Percentiles rank a stretch among this genome's conserved stretches.
Conservation (phyloP, 805 yeast genomes). For the Babjeviella inositovora region DNA sequence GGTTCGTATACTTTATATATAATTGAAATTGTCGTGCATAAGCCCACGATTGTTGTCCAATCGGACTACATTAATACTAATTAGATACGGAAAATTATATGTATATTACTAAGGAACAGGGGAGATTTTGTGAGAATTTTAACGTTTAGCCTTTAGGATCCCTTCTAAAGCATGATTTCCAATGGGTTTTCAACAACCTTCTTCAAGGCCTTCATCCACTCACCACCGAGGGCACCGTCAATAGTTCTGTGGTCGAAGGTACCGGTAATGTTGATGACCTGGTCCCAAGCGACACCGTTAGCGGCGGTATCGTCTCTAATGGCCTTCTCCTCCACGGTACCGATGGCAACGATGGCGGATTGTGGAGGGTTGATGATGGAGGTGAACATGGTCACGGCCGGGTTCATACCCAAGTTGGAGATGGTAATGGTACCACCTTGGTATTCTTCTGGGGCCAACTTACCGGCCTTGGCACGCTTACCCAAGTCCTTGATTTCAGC, state of each 20-base stretch:
- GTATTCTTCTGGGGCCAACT: slow-evolving; percentile 90
- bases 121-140: no score
- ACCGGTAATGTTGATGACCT: slow-evolving; percentile 83
- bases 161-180: slow-evolving; percentile 65
- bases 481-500: slow-evolving; percentile 81
- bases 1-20: no score
- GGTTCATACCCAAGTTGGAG: slow-evolving; percentile 98
- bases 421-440: slow-evolving; percentile 99
- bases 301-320: slow-evolving; percentile 85
- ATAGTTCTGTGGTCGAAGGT: slow-evolving; percentile 96
- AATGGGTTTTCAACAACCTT: slow-evolving; percentile 88
- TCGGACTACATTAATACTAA: no score
- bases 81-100: no score
- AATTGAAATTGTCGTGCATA: no score
- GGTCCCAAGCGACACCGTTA: slow-evolving; percentile 85
- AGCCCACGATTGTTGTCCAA: no score
- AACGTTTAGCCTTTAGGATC: no score
- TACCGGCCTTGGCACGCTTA: slow-evolving; percentile 88
- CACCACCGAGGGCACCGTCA: slow-evolving; percentile 98
- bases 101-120: no score
- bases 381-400: slow-evolving; percentile 82
- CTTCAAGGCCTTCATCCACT: slow-evolving; percentile 88
- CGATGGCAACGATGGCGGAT: slow-evolving; percentile 84
- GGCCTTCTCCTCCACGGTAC: slow-evolving; percentile 85
- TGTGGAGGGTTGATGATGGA: slow-evolving; percentile 98